Percentiles rank a stretch among this genome's conserved stretches.
These are phyloP conservation scores for Aspergillus sclerotioniger DNA, from an alignment of 495 filamentous ascomycete genomes.

Conservation along the genomic window DNA sequence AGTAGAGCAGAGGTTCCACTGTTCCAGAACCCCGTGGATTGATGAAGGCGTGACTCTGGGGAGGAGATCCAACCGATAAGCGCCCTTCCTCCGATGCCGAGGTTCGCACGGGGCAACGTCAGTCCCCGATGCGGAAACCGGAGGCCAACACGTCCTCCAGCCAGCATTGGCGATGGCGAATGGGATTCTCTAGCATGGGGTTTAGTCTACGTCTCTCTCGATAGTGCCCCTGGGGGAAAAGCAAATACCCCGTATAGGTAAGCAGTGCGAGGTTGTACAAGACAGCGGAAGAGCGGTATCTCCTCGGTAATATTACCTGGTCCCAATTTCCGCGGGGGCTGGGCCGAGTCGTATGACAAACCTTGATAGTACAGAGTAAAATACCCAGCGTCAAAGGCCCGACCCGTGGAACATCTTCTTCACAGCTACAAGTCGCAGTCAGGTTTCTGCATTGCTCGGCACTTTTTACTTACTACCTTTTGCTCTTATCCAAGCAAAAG, in stretches of 20 bases:
- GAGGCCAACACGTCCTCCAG: neutral
- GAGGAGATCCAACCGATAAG: conserved; percentile 29
- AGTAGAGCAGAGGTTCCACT: neutral
- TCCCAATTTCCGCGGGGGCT: neutral
- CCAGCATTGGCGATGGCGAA: neutral
- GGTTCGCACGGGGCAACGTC: conserved; percentile 29
- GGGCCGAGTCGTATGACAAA: neutral
- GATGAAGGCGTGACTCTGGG: conserved; percentile 31
- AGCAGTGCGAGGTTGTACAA: neutral
- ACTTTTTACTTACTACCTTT: too few relatives aligned
- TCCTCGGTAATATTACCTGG: neutral
- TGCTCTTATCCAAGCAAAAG: neutral
- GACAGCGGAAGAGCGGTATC: neutral
- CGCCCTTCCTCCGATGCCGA: conserved; percentile 42
- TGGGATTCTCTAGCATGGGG: neutral
- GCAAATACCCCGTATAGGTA: neutral
- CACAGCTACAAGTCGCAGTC: too few relatives aligned
- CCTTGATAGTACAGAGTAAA: neutral
- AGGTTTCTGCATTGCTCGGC: too few relatives aligned
- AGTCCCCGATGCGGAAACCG: conserved; percentile 4
- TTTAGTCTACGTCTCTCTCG: neutral
- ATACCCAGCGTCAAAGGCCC: neutral
- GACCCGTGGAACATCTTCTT: neutral
- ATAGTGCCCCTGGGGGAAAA: neutral
- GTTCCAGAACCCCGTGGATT: conserved; percentile 37